Evolutionary conservation across 805 yeast species (phyloP), one percentile per base, ranked within the genome.

Genomic region (Ogataea pini): DNA sequence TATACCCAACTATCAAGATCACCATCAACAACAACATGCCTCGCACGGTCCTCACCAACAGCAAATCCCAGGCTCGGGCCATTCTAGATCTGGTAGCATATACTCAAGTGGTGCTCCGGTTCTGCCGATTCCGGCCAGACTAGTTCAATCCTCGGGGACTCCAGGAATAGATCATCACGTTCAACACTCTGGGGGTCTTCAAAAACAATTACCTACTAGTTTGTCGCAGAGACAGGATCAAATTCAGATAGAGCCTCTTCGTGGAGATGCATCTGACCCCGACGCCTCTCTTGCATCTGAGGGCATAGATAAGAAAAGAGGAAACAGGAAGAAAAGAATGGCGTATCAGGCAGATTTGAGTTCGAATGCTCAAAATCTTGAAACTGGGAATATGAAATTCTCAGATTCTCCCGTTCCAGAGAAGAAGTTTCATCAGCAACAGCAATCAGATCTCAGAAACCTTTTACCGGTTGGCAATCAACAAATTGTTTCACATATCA

Each of bases 1-100:
- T 44, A 48, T 60, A 27, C 64, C 64, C 18, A 48, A 54, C 43
- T 53, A 53, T 28, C 54, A 51, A 34, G 61, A 60, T 12, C 63
- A 56, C 29, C 54, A 44, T 27, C 54, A 44, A 34, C 48, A 39
- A 20, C 55, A 46, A 28, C 50, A 42, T 4, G 57, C 50, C 3
- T 40, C 33, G 12, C 49, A 34, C 47, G 40, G 17, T 50, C 42
- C 12, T 18, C 27, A 34, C 41, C 28, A 25, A 13, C 40, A 36
- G 10, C 40, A 36, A 10, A 22, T 20, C n/a, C 64, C 50, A 20
- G 39, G 25, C 16, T 47, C 55, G 19, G 51, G 51, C 9, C 48
- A 46, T 27, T 47, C 55, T 13, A 49, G 54, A 44, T 56, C 57
- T 24, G 56, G 56, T 16, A 59, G 54, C 51, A 52, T 61, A 29